Base-by-base conservation (phyloP, 2,329 filamentous ascomycete genomes). In the Sordariomycetes sp. region DNA sequence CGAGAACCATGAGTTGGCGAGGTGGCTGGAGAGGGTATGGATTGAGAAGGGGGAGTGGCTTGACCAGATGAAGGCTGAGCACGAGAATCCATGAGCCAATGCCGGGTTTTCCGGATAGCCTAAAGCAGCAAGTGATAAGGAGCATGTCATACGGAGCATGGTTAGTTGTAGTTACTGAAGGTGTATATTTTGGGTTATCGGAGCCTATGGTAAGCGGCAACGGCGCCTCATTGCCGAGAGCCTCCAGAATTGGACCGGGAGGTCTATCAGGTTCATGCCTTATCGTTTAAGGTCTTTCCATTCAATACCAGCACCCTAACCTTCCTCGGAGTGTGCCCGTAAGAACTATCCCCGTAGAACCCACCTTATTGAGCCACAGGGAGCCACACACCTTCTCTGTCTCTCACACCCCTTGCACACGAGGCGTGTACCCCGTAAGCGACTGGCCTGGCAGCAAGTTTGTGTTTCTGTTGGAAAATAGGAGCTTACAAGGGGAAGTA, bases 11-110 rank as follows among this genome's bases (percentile, higher is more conserved):
- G 76, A 71, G 58, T 65, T 81, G 58, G 75, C 74, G 12, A 73
- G 71, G 60, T 82, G 79, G 79, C 67, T 82, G 24, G 78, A 82
- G 67, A 68, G 73, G 58, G 65, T 74, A 43, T 81, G 78, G 78
- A 64, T 80, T 28, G 76, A 78, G 63, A 82, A 81, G 65, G 79
- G 78, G 2, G 68, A 76, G 58, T 79, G 74, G 71, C 66, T 82
- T 32, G 77, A 80, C 59, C 65, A 61, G 48, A 74, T 74, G 63
- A 72, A 70, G 60, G 62, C 66, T 22, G 70, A 76, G 64, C 78
- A 75, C n/a, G 18, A 50, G 12, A 20, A 6, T 3, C 20, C n/a
- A 22, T 50, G 20, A 24, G 12, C 12, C 20, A 24, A 50, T 11
- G 46, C 6, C 7, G 22, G 20, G n/a, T 24, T 6, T 50, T 5